These are phyloP conservation scores for Diaporthe humulicola DNA, from an alignment of 2,329 filamentous ascomycete genomes.

Conservation along the genomic window DNA sequence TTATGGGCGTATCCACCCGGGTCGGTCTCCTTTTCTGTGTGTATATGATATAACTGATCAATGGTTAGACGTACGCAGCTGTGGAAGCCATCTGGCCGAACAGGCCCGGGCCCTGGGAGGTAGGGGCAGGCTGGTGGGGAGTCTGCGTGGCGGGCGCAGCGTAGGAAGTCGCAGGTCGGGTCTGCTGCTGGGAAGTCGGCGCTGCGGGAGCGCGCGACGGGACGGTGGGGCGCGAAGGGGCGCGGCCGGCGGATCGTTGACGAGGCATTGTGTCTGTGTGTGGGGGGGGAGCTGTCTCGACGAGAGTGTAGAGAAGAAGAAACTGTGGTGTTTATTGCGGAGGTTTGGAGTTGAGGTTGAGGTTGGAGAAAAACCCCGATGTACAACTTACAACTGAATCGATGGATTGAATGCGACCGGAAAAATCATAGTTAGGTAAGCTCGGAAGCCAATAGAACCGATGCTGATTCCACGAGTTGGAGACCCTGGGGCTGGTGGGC, in stretches of 20 bases:
- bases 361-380: constrained; percentile 41
- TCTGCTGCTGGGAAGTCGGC: constrained; percentile 68
- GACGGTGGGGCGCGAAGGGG: constrained; percentile 76
- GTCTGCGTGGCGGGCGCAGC: constrained; percentile 63
- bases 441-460: constrained; percentile 47
- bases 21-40: neutral
- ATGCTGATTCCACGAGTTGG: constrained; percentile 38
- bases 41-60: neutral
- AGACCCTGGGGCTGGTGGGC: constrained; percentile 44
- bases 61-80: constrained; percentile 82
- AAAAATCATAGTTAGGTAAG: constrained; percentile 39
- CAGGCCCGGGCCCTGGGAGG: constrained; percentile 80
- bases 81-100: constrained; percentile 98
- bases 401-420: constrained; percentile 45
- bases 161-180: constrained; percentile 78
- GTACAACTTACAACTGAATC: constrained; percentile 48
- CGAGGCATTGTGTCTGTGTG: constrained; percentile 75
- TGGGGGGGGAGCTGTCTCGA: constrained; percentile 33
- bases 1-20: neutral
- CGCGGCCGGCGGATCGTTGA: constrained; percentile 77
- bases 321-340: constrained; percentile 12
- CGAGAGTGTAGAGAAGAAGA: neutral
- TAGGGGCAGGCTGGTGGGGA: constrained; percentile 60
- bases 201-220: constrained; percentile 66
- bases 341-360: constrained; percentile 37